Percentiles rank a stretch among this genome's conserved stretches.
These are phyloP conservation scores for Leucaena leucocephala DNA, from an alignment of 306 rosid species.

Conservation along the genomic window DNA sequence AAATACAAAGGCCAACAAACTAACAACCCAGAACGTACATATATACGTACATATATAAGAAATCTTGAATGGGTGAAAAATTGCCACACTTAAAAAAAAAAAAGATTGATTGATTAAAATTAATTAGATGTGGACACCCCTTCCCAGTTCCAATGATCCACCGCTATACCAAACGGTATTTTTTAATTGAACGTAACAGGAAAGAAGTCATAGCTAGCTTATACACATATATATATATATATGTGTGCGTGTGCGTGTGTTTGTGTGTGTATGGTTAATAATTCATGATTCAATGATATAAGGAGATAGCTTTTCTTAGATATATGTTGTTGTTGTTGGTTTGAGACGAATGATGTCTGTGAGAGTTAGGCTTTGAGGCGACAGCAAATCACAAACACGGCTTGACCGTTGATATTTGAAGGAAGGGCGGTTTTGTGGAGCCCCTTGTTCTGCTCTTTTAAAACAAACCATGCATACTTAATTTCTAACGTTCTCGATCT, in stretches of 20 bases:
- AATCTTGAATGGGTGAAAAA: neutral
- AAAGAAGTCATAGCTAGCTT: neutral
- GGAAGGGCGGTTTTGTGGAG: conserved; percentile 50
- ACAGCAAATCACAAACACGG: conserved; percentile 8
- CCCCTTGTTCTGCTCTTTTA: conserved; percentile 43
- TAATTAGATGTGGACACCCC: neutral
- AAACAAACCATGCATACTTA: neutral
- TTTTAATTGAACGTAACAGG: neutral
- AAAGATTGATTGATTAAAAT: too few relatives aligned
- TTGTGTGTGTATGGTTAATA: too few relatives aligned
- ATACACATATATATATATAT: neutral
- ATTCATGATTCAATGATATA: too few relatives aligned
- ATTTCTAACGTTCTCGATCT: neutral
- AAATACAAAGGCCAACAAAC: too few relatives aligned
- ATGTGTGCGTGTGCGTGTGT: too few relatives aligned
- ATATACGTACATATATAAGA: neutral
- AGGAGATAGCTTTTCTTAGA: neutral
- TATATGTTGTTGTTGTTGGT: neutral
- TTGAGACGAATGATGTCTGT: neutral
- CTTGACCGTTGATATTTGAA: conserved; percentile 13
- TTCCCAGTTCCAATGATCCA: neutral
- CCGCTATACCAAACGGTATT: neutral
- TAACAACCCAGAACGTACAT: too few relatives aligned
- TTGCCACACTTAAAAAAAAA: neutral
- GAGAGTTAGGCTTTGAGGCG: neutral